These are phyloP conservation scores for Rhodotorula glutinis DNA, from an alignment of 1,284 basidiomycete genomes.

Conservation along the genomic window DNA sequence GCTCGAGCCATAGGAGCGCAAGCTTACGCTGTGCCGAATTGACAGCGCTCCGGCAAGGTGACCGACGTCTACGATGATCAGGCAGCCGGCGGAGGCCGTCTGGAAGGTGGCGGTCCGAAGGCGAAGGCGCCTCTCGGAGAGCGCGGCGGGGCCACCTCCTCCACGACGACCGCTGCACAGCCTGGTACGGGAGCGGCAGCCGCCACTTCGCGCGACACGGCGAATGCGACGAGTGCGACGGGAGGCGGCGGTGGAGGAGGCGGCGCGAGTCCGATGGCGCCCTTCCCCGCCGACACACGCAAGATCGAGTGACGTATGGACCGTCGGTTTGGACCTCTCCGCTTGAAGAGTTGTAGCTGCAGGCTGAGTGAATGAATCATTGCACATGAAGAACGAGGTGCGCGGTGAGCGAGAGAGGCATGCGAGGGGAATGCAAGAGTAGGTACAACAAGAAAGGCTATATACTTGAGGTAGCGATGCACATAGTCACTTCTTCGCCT, in stretches of 20 bases:
- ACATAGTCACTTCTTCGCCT: constrained; percentile 1
- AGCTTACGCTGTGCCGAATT: background rate
- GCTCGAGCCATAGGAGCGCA: no score
- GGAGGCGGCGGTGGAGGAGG: no score
- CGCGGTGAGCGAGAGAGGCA: background rate
- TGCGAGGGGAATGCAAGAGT: background rate
- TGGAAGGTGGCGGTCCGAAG: no score
- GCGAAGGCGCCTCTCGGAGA: no score
- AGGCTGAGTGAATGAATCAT: background rate
- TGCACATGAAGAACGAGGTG: background rate
- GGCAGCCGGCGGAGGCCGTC: background rate
- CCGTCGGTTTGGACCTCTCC: background rate
- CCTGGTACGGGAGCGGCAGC: no score
- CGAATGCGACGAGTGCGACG: no score
- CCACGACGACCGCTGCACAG: background rate
- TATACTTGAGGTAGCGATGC: background rate
- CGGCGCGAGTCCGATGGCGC: no score
- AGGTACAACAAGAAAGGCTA: background rate
- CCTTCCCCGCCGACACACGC: no score
- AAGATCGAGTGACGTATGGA: no score
- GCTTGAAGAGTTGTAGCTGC: background rate
- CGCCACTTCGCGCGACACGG: no score
- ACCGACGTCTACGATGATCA: background rate
- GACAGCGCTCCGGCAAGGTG: background rate
- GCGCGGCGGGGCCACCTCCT: background rate